A percentile compares a stretch with the other conserved stretches of the same genome.
Evolutionary conservation across 257 asterid species (phyloP).

Genomic region (Lavandula angustifolia): DNA sequence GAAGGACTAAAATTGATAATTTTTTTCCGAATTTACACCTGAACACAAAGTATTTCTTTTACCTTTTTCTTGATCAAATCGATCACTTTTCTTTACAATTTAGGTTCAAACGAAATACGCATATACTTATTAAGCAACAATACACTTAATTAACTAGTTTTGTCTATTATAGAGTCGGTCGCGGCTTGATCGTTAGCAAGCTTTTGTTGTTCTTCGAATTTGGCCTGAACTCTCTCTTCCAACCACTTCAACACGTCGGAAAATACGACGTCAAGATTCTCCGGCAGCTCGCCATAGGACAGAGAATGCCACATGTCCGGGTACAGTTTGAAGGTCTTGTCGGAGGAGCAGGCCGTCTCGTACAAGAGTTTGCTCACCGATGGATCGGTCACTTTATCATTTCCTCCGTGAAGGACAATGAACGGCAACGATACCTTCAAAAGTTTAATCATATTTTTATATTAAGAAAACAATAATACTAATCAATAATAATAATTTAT

Average conservation of each 20-base stretch:
- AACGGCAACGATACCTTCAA: conserved; percentile 55
- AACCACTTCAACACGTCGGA: conserved; percentile 65
- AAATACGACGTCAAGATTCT: conserved; percentile 59
- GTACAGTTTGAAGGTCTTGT: conserved; percentile 78
- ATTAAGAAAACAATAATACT: too few species aligned
- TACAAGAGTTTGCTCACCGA: conserved; percentile 58
- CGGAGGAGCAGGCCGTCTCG: conserved; percentile 58
- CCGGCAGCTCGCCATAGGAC: conserved; percentile 85
- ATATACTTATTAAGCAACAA: neutral
- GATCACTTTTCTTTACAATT: too few species aligned
- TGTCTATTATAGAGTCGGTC: neutral
- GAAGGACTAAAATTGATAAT: too few species aligned
- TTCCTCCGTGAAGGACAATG: conserved; percentile 64
- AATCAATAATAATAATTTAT: too few species aligned
- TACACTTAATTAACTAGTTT: neutral
- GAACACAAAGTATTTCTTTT: too few species aligned
- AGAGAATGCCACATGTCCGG: conserved; percentile 95
- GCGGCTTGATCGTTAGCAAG: conserved; percentile 29
- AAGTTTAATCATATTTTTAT: too few species aligned
- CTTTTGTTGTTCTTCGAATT: conserved; percentile 36
- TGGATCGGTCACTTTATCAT: conserved; percentile 63
- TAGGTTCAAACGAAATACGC: too few species aligned
- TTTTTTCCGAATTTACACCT: too few species aligned
- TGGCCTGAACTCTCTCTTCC: conserved; percentile 36
- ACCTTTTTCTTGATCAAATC: too few species aligned